phyloP scores from a whole-genome alignment of 257 asterid species.

The Solanum bukasovii region DNA sequence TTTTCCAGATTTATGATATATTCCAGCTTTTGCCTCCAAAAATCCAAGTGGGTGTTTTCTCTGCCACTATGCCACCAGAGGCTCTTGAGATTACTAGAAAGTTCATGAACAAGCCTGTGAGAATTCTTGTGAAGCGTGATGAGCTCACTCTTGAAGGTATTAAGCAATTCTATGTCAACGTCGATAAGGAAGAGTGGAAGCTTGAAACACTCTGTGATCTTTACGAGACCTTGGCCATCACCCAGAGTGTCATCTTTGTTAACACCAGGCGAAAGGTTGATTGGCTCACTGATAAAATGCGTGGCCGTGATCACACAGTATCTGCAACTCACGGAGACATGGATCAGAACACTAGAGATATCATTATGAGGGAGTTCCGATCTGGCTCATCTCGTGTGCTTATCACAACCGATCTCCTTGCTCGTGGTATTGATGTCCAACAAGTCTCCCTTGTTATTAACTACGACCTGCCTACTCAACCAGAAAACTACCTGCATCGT shows the following conservation, averaged over 20 bases:
- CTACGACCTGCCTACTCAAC: neutral
- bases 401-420: neutral
- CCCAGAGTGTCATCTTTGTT: slow-evolving; percentile 55
- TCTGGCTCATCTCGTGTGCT: slow-evolving; percentile 5
- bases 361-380: slow-evolving; percentile 2
- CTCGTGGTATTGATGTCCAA: slow-evolving; percentile 53
- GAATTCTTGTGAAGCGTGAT: slow-evolving; percentile 53
- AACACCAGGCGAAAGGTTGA: slow-evolving; percentile 61
- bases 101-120: slow-evolving; percentile 54
- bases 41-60: slow-evolving; percentile 62
- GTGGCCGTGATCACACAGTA: neutral
- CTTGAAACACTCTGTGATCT: neutral
- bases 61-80: slow-evolving; percentile 23
- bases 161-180: neutral
- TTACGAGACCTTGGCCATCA: slow-evolving; percentile 27
- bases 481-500: slow-evolving; percentile 2
- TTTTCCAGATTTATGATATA: neutral
- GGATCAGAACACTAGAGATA: slow-evolving; percentile 58
- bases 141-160: slow-evolving; percentile 33
- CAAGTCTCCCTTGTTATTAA: neutral
- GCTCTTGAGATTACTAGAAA: slow-evolving; percentile 42
- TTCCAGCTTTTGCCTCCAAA: slow-evolving; percentile 53
- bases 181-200: neutral
- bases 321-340: slow-evolving; percentile 41
- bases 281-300: slow-evolving; percentile 13